phyloP scores from a whole-genome alignment of 192 early-diverging fungal genomes.

The Coemansia sp. region DNA sequence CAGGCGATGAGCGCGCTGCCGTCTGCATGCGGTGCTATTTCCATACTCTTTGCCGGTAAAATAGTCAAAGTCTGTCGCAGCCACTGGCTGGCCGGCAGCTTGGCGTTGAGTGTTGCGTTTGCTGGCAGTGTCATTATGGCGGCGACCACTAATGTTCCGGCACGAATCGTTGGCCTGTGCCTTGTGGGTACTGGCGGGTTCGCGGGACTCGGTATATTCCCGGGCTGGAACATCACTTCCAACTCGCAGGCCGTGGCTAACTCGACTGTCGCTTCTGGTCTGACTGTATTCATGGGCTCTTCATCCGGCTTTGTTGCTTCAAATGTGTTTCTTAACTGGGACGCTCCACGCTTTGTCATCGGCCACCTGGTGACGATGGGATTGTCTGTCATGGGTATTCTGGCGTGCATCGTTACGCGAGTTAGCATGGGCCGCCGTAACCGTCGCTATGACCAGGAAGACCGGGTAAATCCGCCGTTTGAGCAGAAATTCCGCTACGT shows the following conservation, averaged over 20 bases:
- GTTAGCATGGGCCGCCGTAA: slow-evolving; percentile 43
- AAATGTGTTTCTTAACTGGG: slow-evolving; percentile 45
- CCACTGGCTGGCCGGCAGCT: slow-evolving; percentile 25
- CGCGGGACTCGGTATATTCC: slow-evolving; percentile 26
- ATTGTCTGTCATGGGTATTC: slow-evolving; percentile 17
- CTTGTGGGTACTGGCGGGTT: slow-evolving; percentile 31
- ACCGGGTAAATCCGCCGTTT: not conserved
- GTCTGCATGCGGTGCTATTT: slow-evolving; percentile 24
- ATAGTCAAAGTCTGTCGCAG: slow-evolving; percentile 17
- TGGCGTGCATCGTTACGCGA: slow-evolving; percentile 15
- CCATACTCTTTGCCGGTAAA: slow-evolving; percentile 18
- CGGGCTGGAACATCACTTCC: slow-evolving; percentile 38
- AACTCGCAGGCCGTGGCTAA: slow-evolving; percentile 31
- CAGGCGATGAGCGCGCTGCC: slow-evolving; percentile 47
- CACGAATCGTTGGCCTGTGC: slow-evolving; percentile 32
- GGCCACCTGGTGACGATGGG: slow-evolving; percentile 34
- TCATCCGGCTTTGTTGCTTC: slow-evolving; percentile 21
- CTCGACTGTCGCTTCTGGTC: slow-evolving; percentile 33
- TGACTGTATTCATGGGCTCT: slow-evolving; percentile 43
- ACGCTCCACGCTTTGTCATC: slow-evolving; percentile 38
- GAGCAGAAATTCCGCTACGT: slow-evolving; percentile 1
- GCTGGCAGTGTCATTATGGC: slow-evolving; percentile 26
- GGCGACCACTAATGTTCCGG: slow-evolving; percentile 21
- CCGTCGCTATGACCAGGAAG: not conserved
- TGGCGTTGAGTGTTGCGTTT: slow-evolving; percentile 1